Base-by-base conservation (phyloP, 176 grass and related monocot species). In the Oryza rufipogon region DNA sequence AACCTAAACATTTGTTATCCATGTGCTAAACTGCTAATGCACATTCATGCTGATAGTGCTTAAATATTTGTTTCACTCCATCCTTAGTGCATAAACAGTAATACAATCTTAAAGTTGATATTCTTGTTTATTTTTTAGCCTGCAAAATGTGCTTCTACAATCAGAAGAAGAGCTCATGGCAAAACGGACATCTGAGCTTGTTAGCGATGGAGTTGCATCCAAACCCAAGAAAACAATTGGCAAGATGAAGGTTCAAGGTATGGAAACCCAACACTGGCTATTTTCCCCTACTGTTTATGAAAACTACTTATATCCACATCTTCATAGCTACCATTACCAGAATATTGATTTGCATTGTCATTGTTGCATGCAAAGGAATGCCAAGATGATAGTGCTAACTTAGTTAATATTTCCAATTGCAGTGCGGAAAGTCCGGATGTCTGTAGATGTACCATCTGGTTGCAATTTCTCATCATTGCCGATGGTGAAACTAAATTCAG, bases 161-260 rank as follows among this genome's bases (percentile, higher is more conserved):
- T 93, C 96, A 34, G 96, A 99, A 80, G 96, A 99, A 73, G 96
- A 99, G 70, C 89, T 99, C 64, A 87, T 99, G 52, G 85, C 91
- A 56, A 93, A 93, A 76, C 89, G 81, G 1, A 88, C 93, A 52
- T 87, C 96, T 44, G 90, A 96, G 76, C 93, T 92, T 88, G 89
- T 89, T 68, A 94, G 83, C 49, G 91, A 92, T 92, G 96, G 96
- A 49, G 82, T 89, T 76, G 88, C 89, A 26, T 81, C 93, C 49
- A 99, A 99, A 72, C 96, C 93, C 60, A 99, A 90, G 86, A 99
- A 94, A 87, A 88, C 89, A 72, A 94, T 96, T 58, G 96, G 96
- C 79, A 96, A 93, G 89, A 92, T 99, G 91, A 99, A 99, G 79
- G 93, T 99, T 73, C 96, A 99, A 99, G 96, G 96, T 97, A 88